Conservation (phyloP, 1,139 yeast species). For the Suhomyces atakaporum region DNA sequence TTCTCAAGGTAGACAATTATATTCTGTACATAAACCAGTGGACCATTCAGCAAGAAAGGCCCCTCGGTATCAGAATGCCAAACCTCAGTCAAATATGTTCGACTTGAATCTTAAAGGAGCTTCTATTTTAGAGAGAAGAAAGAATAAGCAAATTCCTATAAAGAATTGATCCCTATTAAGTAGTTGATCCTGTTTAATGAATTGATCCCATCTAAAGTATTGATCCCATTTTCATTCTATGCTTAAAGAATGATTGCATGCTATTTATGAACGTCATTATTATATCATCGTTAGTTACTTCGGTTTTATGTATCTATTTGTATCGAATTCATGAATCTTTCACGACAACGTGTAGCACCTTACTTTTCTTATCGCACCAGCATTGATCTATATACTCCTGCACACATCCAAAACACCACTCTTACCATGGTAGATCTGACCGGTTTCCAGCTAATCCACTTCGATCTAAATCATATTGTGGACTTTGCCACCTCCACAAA, state of each 20-base stretch:
- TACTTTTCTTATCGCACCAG: too few relatives aligned
- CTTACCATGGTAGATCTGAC: too few relatives aligned
- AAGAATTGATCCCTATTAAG: conserved; percentile 8
- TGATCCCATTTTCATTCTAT: too few relatives aligned
- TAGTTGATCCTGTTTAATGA: too few relatives aligned
- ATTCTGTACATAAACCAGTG: conserved; percentile 3
- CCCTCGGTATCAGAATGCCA: conserved; percentile 20
- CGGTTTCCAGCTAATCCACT: conserved; percentile 14
- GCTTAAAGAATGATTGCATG: too few relatives aligned
- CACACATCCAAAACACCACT: not conserved
- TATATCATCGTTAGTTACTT: not conserved
- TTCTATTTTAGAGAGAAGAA: conserved; percentile 76
- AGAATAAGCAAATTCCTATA: conserved; percentile 33
- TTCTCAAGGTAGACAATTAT: conserved; percentile 14
- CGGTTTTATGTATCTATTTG: not conserved
- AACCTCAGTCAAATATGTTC: conserved; percentile 41
- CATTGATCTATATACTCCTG: too few relatives aligned
- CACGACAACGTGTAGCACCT: not conserved
- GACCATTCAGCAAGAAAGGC: conserved; percentile 22
- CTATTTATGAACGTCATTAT: not conserved
- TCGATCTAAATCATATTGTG: conserved; percentile 15
- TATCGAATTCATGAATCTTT: not conserved
- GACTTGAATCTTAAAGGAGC: conserved; percentile 79
- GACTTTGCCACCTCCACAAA: conserved; percentile 7
- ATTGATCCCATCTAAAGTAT: too few relatives aligned